phyloP scores from a whole-genome alignment of 2,329 filamentous ascomycete species.

The Botrytis tulipae region DNA sequence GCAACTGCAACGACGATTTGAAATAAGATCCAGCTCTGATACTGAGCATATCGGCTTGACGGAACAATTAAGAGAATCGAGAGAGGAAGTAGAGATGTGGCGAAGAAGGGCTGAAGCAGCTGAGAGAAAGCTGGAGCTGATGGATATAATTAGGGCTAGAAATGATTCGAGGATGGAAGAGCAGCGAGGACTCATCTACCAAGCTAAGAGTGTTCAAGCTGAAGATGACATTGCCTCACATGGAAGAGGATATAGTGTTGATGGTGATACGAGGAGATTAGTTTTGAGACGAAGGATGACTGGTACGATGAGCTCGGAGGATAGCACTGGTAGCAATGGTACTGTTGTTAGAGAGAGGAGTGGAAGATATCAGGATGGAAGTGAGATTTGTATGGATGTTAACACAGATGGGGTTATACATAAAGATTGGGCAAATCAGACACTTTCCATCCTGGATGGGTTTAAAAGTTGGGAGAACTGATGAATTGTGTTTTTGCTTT shows the following conservation, averaged over 20 bases:
- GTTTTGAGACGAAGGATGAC: conserved; percentile 25
- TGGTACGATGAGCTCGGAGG: conserved; percentile 27
- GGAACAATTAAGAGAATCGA: conserved; percentile 48
- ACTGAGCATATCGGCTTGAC: conserved; percentile 44
- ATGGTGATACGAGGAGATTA: conserved; percentile 15
- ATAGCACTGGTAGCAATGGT: conserved; percentile 29
- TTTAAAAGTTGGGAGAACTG: conserved; percentile 1
- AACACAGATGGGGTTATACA: conserved; percentile 22
- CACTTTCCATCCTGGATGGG: conserved; percentile 12
- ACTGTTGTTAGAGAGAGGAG: conserved; percentile 30
- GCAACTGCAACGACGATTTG: conserved; percentile 48
- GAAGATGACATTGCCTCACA: background rate
- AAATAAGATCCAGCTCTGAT: conserved; percentile 43
- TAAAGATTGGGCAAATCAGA: conserved; percentile 21
- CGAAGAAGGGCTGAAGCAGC: conserved; percentile 54
- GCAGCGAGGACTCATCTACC: background rate
- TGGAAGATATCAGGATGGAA: background rate
- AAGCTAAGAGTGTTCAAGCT: background rate
- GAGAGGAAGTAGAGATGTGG: conserved; percentile 50
- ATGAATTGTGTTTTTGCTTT: background rate
- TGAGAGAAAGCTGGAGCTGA: conserved; percentile 50
- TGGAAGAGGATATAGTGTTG: conserved; percentile 16
- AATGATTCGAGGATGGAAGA: conserved; percentile 5
- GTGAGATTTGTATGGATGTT: conserved; percentile 9
- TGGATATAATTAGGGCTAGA: conserved; percentile 24